Evolutionary conservation across 257 asterid genomes (phyloP).

Genomic region (Nyctanthes arbortristis): DNA sequence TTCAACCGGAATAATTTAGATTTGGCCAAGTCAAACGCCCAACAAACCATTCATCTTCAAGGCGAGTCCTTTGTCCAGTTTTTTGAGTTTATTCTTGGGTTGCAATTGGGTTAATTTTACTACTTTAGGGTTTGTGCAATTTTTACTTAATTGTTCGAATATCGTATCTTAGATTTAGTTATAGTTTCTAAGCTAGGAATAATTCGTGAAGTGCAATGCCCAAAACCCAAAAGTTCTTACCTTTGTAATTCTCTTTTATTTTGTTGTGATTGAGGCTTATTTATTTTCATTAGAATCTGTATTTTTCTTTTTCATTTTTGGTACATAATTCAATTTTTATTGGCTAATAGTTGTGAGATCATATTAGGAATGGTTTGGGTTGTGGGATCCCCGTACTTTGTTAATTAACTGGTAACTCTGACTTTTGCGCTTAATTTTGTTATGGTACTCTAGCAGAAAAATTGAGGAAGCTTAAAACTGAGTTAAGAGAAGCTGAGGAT

Average conservation of each 20-base stretch:
- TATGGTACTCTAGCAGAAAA: constrained; percentile 40
- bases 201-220: constrained; percentile 3
- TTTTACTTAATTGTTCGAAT: not conserved
- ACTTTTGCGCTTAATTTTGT: constrained; percentile 19
- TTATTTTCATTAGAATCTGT: not conserved
- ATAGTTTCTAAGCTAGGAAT: not conserved
- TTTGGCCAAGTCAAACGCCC: constrained; percentile 46
- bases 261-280: not conserved
- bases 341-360: not conserved
- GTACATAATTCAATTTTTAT: not conserved
- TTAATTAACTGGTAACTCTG: not conserved
- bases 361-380: constrained; percentile 1
- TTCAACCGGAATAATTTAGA: constrained; percentile 35
- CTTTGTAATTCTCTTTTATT: not conserved
- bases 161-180: not conserved
- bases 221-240: not conserved
- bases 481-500: constrained; percentile 71
- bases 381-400: constrained; percentile 3
- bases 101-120: constrained; percentile 25
- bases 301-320: not conserved
- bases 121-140: constrained; percentile 5
- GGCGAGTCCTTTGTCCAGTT: constrained; percentile 29
- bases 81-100: not conserved
- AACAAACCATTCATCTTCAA: constrained; percentile 63
- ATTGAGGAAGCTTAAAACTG: constrained; percentile 59